A percentile compares a stretch with the other conserved stretches of the same genome.
phyloP scores from a whole-genome alignment of 805 yeast species.

The Saturnispora silvae region DNA sequence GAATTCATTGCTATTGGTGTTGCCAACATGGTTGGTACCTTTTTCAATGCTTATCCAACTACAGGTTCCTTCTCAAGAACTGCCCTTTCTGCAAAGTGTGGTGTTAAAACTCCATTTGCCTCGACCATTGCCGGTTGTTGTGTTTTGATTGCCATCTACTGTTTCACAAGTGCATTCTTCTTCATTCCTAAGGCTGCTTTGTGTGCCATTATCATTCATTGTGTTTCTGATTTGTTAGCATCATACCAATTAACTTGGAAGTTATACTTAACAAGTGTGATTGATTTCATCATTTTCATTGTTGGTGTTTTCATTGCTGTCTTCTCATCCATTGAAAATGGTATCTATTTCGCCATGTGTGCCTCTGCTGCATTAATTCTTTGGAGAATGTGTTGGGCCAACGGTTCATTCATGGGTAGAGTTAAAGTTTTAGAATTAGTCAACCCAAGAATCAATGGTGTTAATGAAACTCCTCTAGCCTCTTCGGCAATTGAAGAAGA shows the following conservation, averaged over 20 bases:
- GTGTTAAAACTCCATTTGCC: conserved; percentile 88
- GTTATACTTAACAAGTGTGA: conserved; percentile 63
- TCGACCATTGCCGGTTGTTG: conserved; percentile 86
- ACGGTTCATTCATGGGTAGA: conserved; percentile 74
- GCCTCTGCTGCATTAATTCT: conserved; percentile 70
- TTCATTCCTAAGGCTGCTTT: conserved; percentile 86
- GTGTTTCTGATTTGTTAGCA: conserved; percentile 78
- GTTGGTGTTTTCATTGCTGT: conserved; percentile 67
- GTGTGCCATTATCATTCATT: conserved; percentile 84
- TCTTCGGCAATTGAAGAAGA: not conserved
- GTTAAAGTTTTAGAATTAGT: conserved; percentile 61
- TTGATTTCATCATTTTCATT: conserved; percentile 64
- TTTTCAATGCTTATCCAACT: conserved; percentile 89
- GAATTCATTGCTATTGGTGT: conserved; percentile 91
- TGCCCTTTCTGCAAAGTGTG: conserved; percentile 89
- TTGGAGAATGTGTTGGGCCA: conserved; percentile 69
- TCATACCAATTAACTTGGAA: conserved; percentile 55
- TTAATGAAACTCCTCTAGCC: not conserved
- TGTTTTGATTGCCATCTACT: conserved; percentile 77
- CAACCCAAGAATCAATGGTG: conserved; percentile 38
- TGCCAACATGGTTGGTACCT: conserved; percentile 81
- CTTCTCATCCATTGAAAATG: conserved; percentile 72
- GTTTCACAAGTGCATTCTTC: conserved; percentile 72
- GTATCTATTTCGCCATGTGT: conserved; percentile 82
- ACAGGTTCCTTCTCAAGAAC: conserved; percentile 95